phyloP scores from a whole-genome alignment of 805 yeast species.

The Candida odintsovae region DNA sequence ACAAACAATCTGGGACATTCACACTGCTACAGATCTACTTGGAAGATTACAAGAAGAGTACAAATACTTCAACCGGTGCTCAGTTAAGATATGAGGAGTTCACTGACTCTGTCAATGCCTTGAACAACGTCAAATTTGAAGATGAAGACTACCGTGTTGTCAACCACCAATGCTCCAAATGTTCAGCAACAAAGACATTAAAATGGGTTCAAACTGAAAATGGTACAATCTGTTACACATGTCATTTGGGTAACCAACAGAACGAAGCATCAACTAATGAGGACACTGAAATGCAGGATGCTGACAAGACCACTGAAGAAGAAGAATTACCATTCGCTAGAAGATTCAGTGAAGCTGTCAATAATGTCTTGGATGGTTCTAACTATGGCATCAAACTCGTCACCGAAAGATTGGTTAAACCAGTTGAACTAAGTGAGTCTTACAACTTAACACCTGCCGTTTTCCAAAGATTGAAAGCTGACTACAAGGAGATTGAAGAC shows the following conservation, averaged over 20 bases:
- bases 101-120: conserved; percentile 7
- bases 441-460: neutral
- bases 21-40: conserved; percentile 17
- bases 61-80: conserved; percentile 23
- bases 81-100: conserved; percentile 37
- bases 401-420: conserved; percentile 1
- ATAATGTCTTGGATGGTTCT: conserved; percentile 1
- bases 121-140: neutral
- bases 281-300: neutral
- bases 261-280: neutral
- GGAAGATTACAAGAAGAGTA: conserved; percentile 15
- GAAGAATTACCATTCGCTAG: neutral
- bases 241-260: conserved; percentile 1
- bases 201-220: conserved; percentile 9
- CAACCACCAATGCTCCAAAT: neutral
- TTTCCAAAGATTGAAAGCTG: neutral
- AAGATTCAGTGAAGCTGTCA: neutral
- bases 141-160: neutral
- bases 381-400: conserved; percentile 4
- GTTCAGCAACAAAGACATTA: conserved; percentile 8
- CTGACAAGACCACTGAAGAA: neutral
- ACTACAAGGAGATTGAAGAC: neutral
- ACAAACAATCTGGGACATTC: conserved; percentile 6
- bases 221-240: conserved; percentile 10
- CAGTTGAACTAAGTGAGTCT: neutral